Evolutionary conservation across 768 basidiomycete genomes (phyloP).

Genomic region (Boletellus emodensis): DNA sequence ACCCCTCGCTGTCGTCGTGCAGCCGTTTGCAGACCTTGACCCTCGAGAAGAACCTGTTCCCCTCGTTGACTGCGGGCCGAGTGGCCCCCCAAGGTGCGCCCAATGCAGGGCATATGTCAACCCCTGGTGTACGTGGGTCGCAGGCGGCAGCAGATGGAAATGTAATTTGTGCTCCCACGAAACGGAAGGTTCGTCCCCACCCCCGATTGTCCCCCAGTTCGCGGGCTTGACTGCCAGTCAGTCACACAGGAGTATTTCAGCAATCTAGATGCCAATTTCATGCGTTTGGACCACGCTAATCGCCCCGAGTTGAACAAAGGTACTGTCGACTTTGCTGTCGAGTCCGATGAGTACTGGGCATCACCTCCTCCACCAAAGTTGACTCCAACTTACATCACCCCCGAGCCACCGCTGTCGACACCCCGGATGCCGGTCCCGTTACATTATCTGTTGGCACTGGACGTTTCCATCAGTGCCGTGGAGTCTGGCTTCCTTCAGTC

Average conservation of each 20-base stretch:
- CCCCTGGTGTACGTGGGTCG: slow-evolving; percentile 84
- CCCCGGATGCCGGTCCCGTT: slow-evolving; percentile 59
- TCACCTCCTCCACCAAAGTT: slow-evolving; percentile 56
- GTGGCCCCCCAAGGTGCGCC: slow-evolving; percentile 80
- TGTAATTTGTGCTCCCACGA: slow-evolving; percentile 88
- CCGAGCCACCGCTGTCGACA: slow-evolving; percentile 44
- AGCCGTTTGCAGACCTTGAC: slow-evolving; percentile 86
- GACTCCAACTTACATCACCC: slow-evolving; percentile 49
- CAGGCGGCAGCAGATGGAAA: slow-evolving; percentile 81
- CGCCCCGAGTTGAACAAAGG: slow-evolving; percentile 88
- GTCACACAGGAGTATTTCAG: slow-evolving; percentile 82
- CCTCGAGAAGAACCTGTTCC: slow-evolving; percentile 78
- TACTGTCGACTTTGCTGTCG: slow-evolving; percentile 86
- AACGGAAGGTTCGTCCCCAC: slow-evolving; percentile 65
- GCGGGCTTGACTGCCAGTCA: slow-evolving; percentile 27
- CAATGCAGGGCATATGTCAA: slow-evolving; percentile 90
- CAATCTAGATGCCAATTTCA: slow-evolving; percentile 71
- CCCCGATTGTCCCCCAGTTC: slow-evolving; percentile 4
- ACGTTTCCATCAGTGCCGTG: slow-evolving; percentile 69
- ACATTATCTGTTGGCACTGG: slow-evolving; percentile 81
- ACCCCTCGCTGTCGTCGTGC: slow-evolving; percentile 80
- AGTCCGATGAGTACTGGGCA: slow-evolving; percentile 79
- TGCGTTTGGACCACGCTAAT: slow-evolving; percentile 74
- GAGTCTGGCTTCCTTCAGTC: slow-evolving; percentile 65
- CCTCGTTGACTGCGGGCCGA: slow-evolving; percentile 62